Base-by-base conservation (phyloP, 208 protist species). In the Leishmania tropica region DNA sequence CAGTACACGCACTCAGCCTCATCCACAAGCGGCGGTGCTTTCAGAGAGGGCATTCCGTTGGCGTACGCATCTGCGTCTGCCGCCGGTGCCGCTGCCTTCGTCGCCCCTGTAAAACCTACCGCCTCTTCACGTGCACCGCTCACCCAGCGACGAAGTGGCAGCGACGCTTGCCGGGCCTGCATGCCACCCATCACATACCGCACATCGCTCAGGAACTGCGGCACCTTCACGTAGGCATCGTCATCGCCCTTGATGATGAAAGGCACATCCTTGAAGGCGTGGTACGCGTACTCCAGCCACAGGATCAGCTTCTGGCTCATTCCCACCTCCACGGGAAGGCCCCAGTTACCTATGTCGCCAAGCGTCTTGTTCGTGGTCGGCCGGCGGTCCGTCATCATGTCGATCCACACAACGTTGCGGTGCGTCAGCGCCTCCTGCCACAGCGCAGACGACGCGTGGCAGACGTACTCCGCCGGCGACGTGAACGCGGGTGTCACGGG, bases 161-260 rank as follows among this genome's bases (percentile, higher is more conserved):
- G 67, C 42, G 67, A 17, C 6, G 67, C 37, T 17, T 48, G 21
- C 4, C 75, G 75, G 21, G 13, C 1, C 58, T 51, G 40, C 35
- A 11, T 62, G 75, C 56, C 75, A 56, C 75, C 56, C 58, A 70
- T 78, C 72, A 75, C 51, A 54, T 58, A 64, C 42, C 77, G 85
- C 45, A 90, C 58, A 72, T 90, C 89, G 45, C 81, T 67, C 70
- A 93, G 78, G 65, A 85, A 88, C 81, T 93, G 87, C 80, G 89
- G 89, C 80, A 93, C 87, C 74, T 84, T 86, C 62, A 90, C 6
- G 65, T 89, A 93, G 37, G 79, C 78, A 71, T 93, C 89, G 79
- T 93, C 89, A 70, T 93, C 89, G n/a, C 85, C 83, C 75, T 91
- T 93, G 45, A 81, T 81, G 65, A 93, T 70, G 81, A 85, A 93